These are phyloP conservation scores for Leptosphaerulina australis DNA, from an alignment of 2,329 filamentous ascomycete genomes.

Conservation along the genomic window DNA sequence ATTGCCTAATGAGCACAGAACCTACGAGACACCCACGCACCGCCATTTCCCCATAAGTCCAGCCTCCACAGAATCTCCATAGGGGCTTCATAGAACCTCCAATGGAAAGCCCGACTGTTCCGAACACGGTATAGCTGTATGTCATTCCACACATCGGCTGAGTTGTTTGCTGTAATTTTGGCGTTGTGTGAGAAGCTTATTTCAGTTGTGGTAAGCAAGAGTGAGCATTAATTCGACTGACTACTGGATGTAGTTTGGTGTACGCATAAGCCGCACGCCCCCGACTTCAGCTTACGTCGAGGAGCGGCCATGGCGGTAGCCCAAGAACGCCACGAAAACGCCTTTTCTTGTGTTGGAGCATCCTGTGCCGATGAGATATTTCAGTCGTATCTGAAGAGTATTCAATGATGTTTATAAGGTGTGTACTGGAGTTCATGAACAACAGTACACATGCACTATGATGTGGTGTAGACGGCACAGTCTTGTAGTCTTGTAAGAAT, in stretches of 20 bases:
- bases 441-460: not conserved
- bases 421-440: not conserved
- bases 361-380: not conserved
- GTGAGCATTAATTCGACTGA: slow-evolving; percentile 4
- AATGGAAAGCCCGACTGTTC: slow-evolving; percentile 4
- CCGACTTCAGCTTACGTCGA: slow-evolving; percentile 14
- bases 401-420: not conserved
- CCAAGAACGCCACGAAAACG: slow-evolving; percentile 16
- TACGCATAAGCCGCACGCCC: slow-evolving; percentile 22
- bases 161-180: slow-evolving; percentile 21
- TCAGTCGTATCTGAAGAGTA: not conserved
- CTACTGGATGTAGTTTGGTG: slow-evolving; percentile 23
- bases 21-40: slow-evolving; percentile 5
- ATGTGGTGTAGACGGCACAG: not conserved
- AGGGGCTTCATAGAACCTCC: slow-evolving; percentile 12
- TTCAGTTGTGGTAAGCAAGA: slow-evolving; percentile 18
- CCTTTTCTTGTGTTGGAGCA: slow-evolving; percentile 5
- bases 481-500: not conserved
- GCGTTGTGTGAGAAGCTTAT: slow-evolving; percentile 28
- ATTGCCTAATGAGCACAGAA: slow-evolving; percentile 5
- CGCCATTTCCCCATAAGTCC: slow-evolving; percentile 10
- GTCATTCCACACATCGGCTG: slow-evolving; percentile 18
- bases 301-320: slow-evolving; percentile 20
- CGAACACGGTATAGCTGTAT: slow-evolving; percentile 14
- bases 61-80: slow-evolving; percentile 15